phyloP scores from a whole-genome alignment of 768 basidiomycete species.

The Phylloporus sp. region DNA sequence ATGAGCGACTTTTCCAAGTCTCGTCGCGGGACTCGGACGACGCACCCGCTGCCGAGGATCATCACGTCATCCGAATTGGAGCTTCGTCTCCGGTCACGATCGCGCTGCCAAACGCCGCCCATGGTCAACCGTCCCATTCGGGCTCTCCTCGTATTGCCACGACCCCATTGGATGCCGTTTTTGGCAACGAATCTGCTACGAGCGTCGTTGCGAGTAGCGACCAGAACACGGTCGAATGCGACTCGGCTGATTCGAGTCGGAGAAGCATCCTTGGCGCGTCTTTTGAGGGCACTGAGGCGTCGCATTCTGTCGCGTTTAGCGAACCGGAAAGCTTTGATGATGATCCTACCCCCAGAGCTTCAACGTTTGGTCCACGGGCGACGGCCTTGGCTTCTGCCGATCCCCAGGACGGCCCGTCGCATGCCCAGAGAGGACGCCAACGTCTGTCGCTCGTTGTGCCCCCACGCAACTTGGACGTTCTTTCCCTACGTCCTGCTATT shows the following conservation, averaged over 20 bases:
- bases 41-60: not conserved
- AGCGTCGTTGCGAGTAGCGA: constrained; percentile 1
- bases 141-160: not conserved
- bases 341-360: constrained; percentile 25
- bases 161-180: constrained; percentile 3
- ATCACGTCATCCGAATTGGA: not conserved
- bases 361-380: constrained; percentile 13
- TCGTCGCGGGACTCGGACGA: constrained; percentile 11
- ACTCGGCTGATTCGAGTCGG: not conserved
- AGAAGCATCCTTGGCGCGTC: not conserved
- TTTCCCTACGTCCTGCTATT: constrained; percentile 17
- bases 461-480: not conserved
- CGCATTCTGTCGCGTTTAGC: constrained; percentile 3
- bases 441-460: constrained; percentile 16
- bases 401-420: not conserved
- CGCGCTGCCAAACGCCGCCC: not conserved
- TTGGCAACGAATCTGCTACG: constrained; percentile 4
- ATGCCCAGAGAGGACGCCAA: constrained; percentile 7
- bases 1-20: constrained; percentile 23
- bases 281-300: constrained; percentile 2
- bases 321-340: constrained; percentile 12
- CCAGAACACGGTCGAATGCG: not conserved
- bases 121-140: not conserved
- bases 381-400: not conserved
- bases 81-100: constrained; percentile 8